Percentiles rank a stretch among this genome's conserved stretches.
Evolutionary conservation across 163 green algal species (phyloP).

Genomic region (Chlorella variabilis): DNA sequence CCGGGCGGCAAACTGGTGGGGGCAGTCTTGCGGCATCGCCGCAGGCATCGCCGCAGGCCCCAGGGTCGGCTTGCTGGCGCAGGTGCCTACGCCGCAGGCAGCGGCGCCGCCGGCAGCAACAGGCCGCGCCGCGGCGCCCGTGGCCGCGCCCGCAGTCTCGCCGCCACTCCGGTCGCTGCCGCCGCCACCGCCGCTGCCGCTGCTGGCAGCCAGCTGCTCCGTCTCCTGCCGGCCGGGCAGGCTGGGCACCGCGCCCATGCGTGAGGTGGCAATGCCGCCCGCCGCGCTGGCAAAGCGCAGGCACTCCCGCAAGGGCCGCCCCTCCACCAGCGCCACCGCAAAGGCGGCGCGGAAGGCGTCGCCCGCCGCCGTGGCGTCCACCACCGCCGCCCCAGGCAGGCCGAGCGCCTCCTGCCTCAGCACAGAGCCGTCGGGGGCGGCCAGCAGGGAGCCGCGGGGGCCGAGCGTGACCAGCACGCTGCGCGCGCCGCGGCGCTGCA

Average conservation of each 20-base stretch:
- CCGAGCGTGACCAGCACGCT: slow-evolving; percentile 76
- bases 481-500: slow-evolving; percentile 44
- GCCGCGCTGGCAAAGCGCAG: slow-evolving; percentile 58
- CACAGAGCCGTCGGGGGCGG: slow-evolving; percentile 28
- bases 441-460: slow-evolving; percentile 63
- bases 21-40: slow-evolving; percentile 27
- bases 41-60: no score
- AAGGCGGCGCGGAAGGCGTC: slow-evolving; percentile 80
- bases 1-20: slow-evolving; percentile 58
- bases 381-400: slow-evolving; percentile 48
- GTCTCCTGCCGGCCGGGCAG: slow-evolving; percentile 58
- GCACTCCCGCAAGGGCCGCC: slow-evolving; percentile 36
- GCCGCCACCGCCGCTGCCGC: not conserved
- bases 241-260: slow-evolving; percentile 62
- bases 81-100: no score
- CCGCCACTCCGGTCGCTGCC: not conserved
- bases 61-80: not conserved
- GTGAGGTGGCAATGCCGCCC: slow-evolving; percentile 59
- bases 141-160: no score
- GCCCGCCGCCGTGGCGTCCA: slow-evolving; percentile 74
- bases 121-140: not conserved
- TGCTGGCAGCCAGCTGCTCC: slow-evolving; percentile 44
- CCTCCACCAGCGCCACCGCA: slow-evolving; percentile 72
- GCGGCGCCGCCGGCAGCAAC: no score
- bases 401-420: slow-evolving; percentile 46